Evolutionary conservation across 495 filamentous ascomycete genomes (phyloP), one percentile per base, ranked within the genome.

Genomic region (Lindgomyces ingoldianus): DNA sequence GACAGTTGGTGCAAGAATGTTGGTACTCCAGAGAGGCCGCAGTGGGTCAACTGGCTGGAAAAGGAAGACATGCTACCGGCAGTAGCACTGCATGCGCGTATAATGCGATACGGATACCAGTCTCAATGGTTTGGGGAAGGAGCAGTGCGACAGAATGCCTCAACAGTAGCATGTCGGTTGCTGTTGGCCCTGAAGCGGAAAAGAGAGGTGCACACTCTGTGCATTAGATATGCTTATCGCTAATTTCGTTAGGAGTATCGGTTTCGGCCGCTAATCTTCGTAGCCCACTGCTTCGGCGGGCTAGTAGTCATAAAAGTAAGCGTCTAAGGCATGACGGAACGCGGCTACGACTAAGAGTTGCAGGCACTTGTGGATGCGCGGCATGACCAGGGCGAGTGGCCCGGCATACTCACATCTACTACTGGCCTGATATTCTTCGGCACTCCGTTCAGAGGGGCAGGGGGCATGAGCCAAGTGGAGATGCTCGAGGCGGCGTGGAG

Each of bases 91-190:
- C 42, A 58, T 51, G 64, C 67, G 12, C 60, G 70, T 25, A 70
- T 73, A 16, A 72, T 73, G 60, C 62, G 67, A 52, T 73, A 72
- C 44, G 60, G 67, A 65, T 73, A 73, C 39, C 25, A 51, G 55
- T 65, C 62, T 39, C 44, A 67, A 41, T 70, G 53, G 62, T 71
- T 69, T 56, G 61, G 57, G 9, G 57, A 69, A 50, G 57, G 47
- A 22, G 46, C 52, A n/a, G 14, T 39, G 33, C 33, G 33, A 14
- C 33, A 39, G 33, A 39, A 39, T 6, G 33, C 33, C 6, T 39
- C 33, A 14, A 6, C 33, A 14, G 33, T 39, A 14, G 33, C 33
- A 39, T 14, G 14, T 6, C 33, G 33, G 14, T 39, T 39, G 33
- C 33, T 39, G 33, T 39, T 39, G 14, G 33, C 33, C 33, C 14